These are phyloP conservation scores for Actinomortierella wolfii DNA, from an alignment of 371 early-diverging fungal species.

Conservation along the genomic window DNA sequence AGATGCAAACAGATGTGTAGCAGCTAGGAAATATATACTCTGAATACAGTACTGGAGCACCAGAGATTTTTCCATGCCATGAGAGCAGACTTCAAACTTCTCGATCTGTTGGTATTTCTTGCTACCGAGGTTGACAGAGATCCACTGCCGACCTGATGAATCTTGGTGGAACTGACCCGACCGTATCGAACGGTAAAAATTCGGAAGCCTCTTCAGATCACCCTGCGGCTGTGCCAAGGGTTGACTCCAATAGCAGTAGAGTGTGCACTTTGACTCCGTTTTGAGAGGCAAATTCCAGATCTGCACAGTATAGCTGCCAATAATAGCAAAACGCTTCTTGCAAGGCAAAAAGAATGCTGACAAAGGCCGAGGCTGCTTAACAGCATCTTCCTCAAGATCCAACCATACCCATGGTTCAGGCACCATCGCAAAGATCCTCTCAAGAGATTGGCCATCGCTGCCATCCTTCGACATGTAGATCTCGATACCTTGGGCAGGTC, in stretches of 20 bases:
- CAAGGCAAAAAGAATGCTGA: slow-evolving; percentile 30
- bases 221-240: slow-evolving; percentile 15
- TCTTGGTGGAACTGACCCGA: too few species aligned
- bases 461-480: too few species aligned
- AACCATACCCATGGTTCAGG: slow-evolving; percentile 45
- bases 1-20: slow-evolving; percentile 10
- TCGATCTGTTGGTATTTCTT: too few species aligned
- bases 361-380: slow-evolving; percentile 24
- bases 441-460: too few species aligned
- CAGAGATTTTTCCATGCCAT: too few species aligned
- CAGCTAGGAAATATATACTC: slow-evolving; percentile 34
- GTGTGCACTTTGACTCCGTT: slow-evolving; percentile 30
- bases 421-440: slow-evolving; percentile 30
- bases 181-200: too few species aligned
- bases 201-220: too few species aligned
- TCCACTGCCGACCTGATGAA: too few species aligned
- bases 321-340: slow-evolving; percentile 26
- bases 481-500: slow-evolving; percentile 13
- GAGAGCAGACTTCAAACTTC: too few species aligned
- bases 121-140: too few species aligned
- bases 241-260: slow-evolving; percentile 45
- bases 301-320: slow-evolving; percentile 36
- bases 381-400: slow-evolving; percentile 21
- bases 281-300: slow-evolving; percentile 38
- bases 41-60: slow-evolving; percentile 19